phyloP scores from a whole-genome alignment of 768 basidiomycete genomes.

The Pulveroboletus sp. region DNA sequence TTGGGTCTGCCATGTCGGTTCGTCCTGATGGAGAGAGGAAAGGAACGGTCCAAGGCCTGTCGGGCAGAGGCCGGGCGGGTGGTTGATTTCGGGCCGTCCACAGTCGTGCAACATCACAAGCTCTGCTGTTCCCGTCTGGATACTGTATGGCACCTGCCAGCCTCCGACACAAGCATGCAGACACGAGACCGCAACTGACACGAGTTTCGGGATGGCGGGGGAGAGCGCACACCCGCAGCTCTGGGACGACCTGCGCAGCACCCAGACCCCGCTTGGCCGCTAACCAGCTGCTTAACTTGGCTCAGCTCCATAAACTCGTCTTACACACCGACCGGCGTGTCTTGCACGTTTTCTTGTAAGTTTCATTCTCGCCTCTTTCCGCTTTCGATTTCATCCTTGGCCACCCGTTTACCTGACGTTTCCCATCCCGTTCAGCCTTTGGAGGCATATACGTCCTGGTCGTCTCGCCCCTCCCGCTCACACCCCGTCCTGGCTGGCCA shows the following conservation, averaged over 20 bases:
- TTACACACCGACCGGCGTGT: constrained; percentile 24
- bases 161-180: no score
- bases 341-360: constrained; percentile 31
- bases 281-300: constrained; percentile 10
- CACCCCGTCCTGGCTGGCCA: constrained; percentile 22
- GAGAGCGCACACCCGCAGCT: constrained; percentile 7
- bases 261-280: constrained; percentile 6
- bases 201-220: constrained; percentile 19
- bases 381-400: constrained; percentile 25
- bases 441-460: constrained; percentile 24
- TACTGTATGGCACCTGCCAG: no score
- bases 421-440: constrained; percentile 28
- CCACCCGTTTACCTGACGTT: constrained; percentile 38
- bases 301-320: constrained; percentile 6
- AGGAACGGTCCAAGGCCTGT: no score
- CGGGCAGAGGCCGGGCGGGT: neutral
- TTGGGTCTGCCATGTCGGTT: constrained; percentile 43
- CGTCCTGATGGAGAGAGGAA: neutral
- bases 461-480: constrained; percentile 19
- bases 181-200: constrained; percentile 21
- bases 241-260: constrained; percentile 15
- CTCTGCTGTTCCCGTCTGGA: neutral
- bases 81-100: neutral
- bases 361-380: constrained; percentile 23
- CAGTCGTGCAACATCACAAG: neutral